These are phyloP conservation scores for Aspergillus japonicus DNA, from an alignment of 2,329 filamentous ascomycete genomes.

Conservation along the genomic window DNA sequence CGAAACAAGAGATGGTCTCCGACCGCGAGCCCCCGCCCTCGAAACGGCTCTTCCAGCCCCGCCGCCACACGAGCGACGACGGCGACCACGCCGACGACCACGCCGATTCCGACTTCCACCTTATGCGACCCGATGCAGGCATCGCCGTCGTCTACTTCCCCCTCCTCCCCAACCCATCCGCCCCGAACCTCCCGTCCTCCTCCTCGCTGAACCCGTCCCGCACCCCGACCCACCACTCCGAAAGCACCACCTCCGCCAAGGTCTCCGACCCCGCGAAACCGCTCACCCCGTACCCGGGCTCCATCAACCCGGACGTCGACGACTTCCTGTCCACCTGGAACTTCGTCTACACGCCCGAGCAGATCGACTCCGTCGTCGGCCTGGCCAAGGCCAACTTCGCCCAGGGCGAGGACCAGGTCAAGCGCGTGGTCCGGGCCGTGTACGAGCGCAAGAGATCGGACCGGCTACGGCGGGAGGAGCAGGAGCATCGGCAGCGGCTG, in stretches of 20 bases:
- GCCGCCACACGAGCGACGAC: slow-evolving; percentile 51
- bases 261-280: slow-evolving; percentile 22
- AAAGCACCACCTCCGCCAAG: slow-evolving; percentile 16
- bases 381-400: slow-evolving; percentile 84
- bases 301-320: slow-evolving; percentile 74
- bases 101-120: slow-evolving; percentile 63
- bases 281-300: slow-evolving; percentile 54
- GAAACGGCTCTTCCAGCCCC: slow-evolving; percentile 48
- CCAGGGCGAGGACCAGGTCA: slow-evolving; percentile 76
- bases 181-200: slow-evolving; percentile 29
- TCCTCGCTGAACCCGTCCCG: slow-evolving; percentile 25
- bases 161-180: slow-evolving; percentile 70
- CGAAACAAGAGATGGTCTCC: slow-evolving; percentile 67
- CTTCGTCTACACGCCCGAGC: slow-evolving; percentile 88
- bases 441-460: slow-evolving; percentile 84
- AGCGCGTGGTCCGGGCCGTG: slow-evolving; percentile 76
- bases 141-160: slow-evolving; percentile 90
- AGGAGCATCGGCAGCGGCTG: slow-evolving; percentile 25
- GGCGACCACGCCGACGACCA: slow-evolving; percentile 52
- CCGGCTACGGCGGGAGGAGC: slow-evolving; percentile 32
- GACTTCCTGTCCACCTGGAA: slow-evolving; percentile 98
- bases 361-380: slow-evolving; percentile 80
- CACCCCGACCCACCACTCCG: slow-evolving; percentile 23
- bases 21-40: slow-evolving; percentile 54
- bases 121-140: slow-evolving; percentile 76